Evolutionary conservation across 805 yeast genomes (phyloP).

Genomic region (Scheffersomyces amazonensis): DNA sequence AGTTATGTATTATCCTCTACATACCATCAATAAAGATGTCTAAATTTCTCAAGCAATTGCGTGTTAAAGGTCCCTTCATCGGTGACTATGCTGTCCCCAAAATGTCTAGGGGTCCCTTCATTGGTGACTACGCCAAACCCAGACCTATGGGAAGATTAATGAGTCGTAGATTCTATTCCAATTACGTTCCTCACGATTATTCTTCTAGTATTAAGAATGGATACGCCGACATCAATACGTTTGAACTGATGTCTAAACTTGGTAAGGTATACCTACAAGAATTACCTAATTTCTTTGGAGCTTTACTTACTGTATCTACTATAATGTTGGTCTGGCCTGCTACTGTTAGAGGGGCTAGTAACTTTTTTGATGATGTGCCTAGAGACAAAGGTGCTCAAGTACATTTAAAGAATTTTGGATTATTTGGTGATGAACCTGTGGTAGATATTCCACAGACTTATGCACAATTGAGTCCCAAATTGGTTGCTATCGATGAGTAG

Average conservation of each 20-base stretch:
- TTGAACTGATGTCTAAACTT: neutral
- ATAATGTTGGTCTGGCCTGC: constrained; percentile 1
- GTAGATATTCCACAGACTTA: constrained; percentile 6
- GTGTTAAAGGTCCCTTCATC: no score
- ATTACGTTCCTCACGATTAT: neutral
- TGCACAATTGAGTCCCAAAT: no score
- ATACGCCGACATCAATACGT: neutral
- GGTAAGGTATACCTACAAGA: neutral
- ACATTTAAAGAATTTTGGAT: constrained; percentile 2
- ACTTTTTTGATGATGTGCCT: constrained; percentile 5
- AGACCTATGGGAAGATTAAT: no score
- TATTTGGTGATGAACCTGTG: constrained; percentile 1
- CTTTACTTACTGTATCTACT: neutral
- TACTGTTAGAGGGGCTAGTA: neutral
- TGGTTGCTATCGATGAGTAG: no score
- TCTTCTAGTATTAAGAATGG: neutral
- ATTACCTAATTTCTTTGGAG: neutral
- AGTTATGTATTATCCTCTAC: no score
- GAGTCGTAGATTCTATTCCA: neutral
- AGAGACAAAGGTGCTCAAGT: constrained; percentile 8
- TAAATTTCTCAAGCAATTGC: no score
- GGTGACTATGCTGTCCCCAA: no score
- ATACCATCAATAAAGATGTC: no score
- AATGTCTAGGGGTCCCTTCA: neutral
- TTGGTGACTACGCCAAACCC: neutral